Conservation (phyloP, 441 rosid species). For the Jatropha multifida region DNA sequence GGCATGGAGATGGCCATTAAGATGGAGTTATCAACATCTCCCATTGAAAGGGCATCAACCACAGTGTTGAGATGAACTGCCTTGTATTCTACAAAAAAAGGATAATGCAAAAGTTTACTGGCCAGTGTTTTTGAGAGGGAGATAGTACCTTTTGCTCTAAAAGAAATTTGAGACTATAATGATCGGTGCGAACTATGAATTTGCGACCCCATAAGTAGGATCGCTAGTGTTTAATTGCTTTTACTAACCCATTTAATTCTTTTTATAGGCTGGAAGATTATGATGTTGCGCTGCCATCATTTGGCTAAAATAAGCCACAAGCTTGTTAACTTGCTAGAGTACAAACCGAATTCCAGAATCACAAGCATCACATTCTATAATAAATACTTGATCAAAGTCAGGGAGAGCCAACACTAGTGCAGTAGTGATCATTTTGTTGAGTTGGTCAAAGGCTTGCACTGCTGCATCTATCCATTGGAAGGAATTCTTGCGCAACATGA, state of each 20-base stretch:
- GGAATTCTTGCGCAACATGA: not conserved
- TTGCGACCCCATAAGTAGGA: too few relatives aligned
- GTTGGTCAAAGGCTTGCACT: rapidly evolving
- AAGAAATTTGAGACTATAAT: too few relatives aligned
- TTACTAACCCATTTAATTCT: not conserved
- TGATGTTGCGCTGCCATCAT: not conserved
- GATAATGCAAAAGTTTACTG: too few relatives aligned
- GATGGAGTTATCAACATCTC: too few relatives aligned
- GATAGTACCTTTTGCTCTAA: too few relatives aligned
- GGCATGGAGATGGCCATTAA: too few relatives aligned
- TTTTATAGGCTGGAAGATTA: not conserved
- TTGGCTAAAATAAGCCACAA: not conserved
- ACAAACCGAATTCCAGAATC: not conserved
- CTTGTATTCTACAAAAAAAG: too few relatives aligned
- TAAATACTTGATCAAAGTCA: not conserved
- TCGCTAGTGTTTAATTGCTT: not conserved
- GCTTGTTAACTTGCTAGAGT: not conserved
- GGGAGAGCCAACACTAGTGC: not conserved
- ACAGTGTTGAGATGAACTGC: too few relatives aligned
- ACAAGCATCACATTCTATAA: not conserved
- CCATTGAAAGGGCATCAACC: too few relatives aligned
- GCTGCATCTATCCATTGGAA: not conserved
- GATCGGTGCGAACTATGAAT: too few relatives aligned
- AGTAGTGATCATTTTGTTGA: not conserved
- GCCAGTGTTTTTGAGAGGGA: too few relatives aligned